Evolutionary conservation across 2,329 filamentous ascomycete genomes (phyloP).

Genomic region (Xylaria sp.): DNA sequence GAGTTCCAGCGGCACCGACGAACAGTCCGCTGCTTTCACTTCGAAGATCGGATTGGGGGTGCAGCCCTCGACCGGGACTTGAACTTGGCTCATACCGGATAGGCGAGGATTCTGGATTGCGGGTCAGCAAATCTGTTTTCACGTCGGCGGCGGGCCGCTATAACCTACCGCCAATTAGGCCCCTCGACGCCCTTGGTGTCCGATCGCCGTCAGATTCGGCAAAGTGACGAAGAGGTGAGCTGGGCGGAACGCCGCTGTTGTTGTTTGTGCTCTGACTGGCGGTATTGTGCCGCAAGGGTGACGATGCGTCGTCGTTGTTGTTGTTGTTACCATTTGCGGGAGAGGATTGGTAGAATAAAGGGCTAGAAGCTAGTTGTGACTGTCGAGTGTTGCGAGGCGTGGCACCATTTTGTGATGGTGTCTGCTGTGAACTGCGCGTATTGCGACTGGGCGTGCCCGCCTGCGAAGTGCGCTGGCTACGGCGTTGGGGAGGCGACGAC

Average conservation of each 20-base stretch:
- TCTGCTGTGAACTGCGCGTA: constrained; percentile 63
- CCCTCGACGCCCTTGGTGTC: constrained; percentile 75
- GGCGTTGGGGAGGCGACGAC: constrained; percentile 69
- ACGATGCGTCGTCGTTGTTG: constrained; percentile 54
- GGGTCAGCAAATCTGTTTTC: constrained; percentile 12
- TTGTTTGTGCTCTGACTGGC: constrained; percentile 64
- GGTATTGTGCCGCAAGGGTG: constrained; percentile 67
- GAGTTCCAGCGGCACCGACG: constrained; percentile 71
- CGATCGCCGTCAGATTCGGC: constrained; percentile 69
- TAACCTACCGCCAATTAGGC: constrained; percentile 70
- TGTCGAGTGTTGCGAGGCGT: constrained; percentile 60
- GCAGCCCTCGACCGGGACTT: constrained; percentile 75
- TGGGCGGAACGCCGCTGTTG: constrained; percentile 56
- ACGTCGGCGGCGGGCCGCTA: neutral
- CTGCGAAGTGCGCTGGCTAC: constrained; percentile 66
- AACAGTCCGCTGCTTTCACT: constrained; percentile 91
- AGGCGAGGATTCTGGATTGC: constrained; percentile 81
- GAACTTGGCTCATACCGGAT: constrained; percentile 92
- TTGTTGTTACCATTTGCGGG: constrained; percentile 51
- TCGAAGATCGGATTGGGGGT: constrained; percentile 75
- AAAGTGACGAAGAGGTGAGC: constrained; percentile 70
- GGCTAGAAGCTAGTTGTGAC: constrained; percentile 76
- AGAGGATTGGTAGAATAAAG: constrained; percentile 77
- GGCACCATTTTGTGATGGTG: constrained; percentile 45
- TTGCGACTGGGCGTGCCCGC: constrained; percentile 65